Conservation (phyloP, 495 filamentous ascomycete species). For the Aspergillus hancockii region DNA sequence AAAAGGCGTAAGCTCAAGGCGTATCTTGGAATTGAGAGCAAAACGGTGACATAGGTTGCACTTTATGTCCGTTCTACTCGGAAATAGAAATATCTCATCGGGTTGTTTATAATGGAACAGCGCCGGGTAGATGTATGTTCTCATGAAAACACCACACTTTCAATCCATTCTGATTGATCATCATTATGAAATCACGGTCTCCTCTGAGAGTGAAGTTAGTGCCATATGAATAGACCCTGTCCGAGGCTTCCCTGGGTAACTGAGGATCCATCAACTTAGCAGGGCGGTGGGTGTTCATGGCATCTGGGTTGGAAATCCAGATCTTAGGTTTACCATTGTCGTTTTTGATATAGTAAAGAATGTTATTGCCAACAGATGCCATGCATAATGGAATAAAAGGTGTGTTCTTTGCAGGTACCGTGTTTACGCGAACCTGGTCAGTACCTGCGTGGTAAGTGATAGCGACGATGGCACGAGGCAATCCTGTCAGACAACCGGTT, state of each 20-base stretch:
- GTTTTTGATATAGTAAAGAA: constrained; percentile 25
- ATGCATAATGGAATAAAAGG: constrained; percentile 14
- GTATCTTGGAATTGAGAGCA: neutral
- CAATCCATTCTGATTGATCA: constrained; percentile 16
- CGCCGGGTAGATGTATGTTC: neutral
- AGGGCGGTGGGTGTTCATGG: constrained; percentile 12
- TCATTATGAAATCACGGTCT: constrained; percentile 17
- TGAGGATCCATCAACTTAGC: constrained; percentile 14
- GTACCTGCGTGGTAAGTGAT: constrained; percentile 13
- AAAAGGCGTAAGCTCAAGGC: no score
- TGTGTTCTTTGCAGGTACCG: neutral
- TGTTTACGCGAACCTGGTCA: constrained; percentile 15
- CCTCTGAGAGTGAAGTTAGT: constrained; percentile 16
- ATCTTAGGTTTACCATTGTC: constrained; percentile 20
- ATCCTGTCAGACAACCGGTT: neutral
- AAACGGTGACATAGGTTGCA: neutral
- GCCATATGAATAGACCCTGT: constrained; percentile 10
- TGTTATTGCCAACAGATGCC: constrained; percentile 12
- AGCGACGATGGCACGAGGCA: neutral
- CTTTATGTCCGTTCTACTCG: neutral
- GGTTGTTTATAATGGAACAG: neutral
- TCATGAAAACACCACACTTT: constrained; percentile 25
- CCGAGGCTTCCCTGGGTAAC: constrained; percentile 14
- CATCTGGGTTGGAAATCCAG: constrained; percentile 24
- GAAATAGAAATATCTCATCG: no score